phyloP scores from a whole-genome alignment of 148 eudicot species.

The Rhododendron molle region DNA sequence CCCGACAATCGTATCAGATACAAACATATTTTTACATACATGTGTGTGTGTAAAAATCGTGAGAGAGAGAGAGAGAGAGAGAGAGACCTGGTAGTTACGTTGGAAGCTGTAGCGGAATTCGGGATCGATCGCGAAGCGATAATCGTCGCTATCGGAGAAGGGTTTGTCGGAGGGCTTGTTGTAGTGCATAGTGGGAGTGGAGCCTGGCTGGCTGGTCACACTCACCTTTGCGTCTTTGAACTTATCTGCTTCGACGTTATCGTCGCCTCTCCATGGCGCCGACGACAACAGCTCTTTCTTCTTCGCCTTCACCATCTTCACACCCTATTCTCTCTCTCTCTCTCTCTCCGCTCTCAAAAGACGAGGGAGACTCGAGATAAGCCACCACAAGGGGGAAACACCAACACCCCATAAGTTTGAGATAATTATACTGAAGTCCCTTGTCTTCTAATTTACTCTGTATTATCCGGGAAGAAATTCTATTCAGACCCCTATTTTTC shows the following conservation, averaged over 20 bases:
- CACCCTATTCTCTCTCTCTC: neutral
- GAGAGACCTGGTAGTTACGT: conserved; percentile 65
- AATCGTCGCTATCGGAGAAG: conserved; percentile 35
- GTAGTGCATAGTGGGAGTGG: conserved; percentile 68
- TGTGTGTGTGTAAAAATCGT: too few species aligned
- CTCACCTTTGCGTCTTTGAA: conserved; percentile 71
- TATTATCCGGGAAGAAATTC: neutral
- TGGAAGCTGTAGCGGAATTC: conserved; percentile 85
- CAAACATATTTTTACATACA: too few species aligned
- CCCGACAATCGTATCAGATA: too few species aligned
- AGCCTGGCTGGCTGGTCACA: conserved; percentile 55
- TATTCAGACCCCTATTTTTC: too few species aligned
- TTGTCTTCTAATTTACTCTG: neutral
- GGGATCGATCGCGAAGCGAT: conserved; percentile 58
- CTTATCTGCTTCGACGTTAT: conserved; percentile 28
- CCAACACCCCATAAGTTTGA: neutral
- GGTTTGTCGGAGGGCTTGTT: conserved; percentile 1
- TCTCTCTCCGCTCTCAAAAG: too few species aligned
- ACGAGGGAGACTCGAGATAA: neutral
- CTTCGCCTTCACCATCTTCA: conserved; percentile 18
- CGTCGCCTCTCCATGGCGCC: conserved; percentile 88
- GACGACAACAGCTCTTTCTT: conserved; percentile 82
- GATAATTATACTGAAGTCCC: neutral
- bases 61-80: neutral
- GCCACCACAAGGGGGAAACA: neutral